Percentiles rank a stretch among this genome's conserved stretches.
Evolutionary conservation across 805 yeast species (phyloP).

Genomic region (Suhomyces sp.): DNA sequence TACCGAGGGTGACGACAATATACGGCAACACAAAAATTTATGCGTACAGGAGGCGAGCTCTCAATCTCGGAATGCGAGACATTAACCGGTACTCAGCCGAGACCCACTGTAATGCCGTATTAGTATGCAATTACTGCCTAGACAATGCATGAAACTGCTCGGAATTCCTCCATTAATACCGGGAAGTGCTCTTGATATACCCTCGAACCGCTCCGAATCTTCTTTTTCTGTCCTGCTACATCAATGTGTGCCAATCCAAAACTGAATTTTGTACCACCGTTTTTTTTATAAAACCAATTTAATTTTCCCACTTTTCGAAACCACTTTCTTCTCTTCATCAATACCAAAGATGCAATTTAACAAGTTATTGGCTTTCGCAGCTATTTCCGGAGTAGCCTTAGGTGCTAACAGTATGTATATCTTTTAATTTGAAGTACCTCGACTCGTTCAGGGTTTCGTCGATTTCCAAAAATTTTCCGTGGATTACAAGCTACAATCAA

Average conservation of each 20-base stretch:
- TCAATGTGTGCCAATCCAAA: neutral
- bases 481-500: neutral
- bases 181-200: neutral
- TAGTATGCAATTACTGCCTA: neutral
- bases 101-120: neutral
- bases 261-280: neutral
- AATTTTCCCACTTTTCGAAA: neutral
- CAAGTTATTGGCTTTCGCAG: slow-evolving; percentile 46
- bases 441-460: neutral
- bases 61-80: neutral
- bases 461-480: neutral
- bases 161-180: neutral
- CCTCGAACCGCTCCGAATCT: neutral
- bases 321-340: slow-evolving; percentile 7
- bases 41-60: neutral
- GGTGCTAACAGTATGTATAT: slow-evolving; percentile 36
- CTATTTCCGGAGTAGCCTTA: slow-evolving; percentile 46
- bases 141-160: neutral
- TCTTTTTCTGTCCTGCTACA: neutral
- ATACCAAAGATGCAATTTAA: slow-evolving; percentile 51
- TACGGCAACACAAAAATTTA: neutral
- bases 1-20: neutral
- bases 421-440: neutral
- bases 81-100: neutral
- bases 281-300: neutral